These are phyloP conservation scores for Elsinoe perseae DNA, from an alignment of 2,329 filamentous ascomycete genomes.

Conservation along the genomic window DNA sequence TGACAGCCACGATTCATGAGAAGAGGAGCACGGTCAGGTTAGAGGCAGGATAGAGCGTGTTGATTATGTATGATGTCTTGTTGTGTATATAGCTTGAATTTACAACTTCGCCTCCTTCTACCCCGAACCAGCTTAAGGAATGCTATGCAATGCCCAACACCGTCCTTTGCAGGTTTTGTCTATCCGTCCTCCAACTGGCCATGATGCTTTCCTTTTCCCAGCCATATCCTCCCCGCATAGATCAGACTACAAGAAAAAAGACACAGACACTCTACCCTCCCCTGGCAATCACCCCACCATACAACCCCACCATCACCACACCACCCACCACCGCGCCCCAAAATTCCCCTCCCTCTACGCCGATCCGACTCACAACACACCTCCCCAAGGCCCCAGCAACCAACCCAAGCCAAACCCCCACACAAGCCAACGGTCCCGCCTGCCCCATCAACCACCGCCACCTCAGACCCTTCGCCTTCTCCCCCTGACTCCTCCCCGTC, in stretches of 20 bases:
- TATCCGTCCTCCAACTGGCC: too few relatives aligned
- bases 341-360: not conserved
- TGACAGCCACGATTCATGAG: too few relatives aligned
- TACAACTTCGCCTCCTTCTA: too few relatives aligned
- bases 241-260: too few relatives aligned
- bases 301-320: not conserved
- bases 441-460: constrained; percentile 37
- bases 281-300: not conserved
- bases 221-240: too few relatives aligned
- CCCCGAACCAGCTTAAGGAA: too few relatives aligned
- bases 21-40: not conserved
- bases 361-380: not conserved
- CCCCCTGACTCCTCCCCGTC: not conserved
- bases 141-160: not conserved
- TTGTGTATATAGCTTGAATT: too few relatives aligned
- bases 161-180: too few relatives aligned
- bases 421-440: constrained; percentile 26
- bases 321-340: not conserved
- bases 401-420: constrained; percentile 44
- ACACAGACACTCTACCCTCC: too few relatives aligned
- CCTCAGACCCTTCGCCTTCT: constrained; percentile 23
- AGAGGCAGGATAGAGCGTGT: not conserved
- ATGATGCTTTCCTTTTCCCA: too few relatives aligned
- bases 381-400: not conserved
- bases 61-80: too few relatives aligned